Conservation (phyloP, 257 asterid species). For the Haberlea rhodopensis region DNA sequence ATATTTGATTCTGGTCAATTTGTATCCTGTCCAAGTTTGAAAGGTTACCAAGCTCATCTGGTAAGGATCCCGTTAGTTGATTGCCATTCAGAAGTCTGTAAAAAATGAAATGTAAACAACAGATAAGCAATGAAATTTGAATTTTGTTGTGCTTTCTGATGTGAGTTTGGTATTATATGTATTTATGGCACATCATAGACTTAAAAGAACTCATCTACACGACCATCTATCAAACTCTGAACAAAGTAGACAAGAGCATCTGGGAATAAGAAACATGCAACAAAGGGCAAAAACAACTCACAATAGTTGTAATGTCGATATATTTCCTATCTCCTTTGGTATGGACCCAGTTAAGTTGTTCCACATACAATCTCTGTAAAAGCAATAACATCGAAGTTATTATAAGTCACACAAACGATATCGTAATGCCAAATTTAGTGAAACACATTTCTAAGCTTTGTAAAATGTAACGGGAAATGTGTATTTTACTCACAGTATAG, state of each 20-base stretch:
- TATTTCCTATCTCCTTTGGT: conserved; percentile 92
- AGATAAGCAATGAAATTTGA: conserved; percentile 6
- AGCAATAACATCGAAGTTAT: conserved; percentile 16
- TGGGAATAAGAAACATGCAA: conserved; percentile 13
- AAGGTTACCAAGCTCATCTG: conserved; percentile 88
- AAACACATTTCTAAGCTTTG: not conserved
- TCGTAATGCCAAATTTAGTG: conserved; percentile 3
- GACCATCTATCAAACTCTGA: conserved; percentile 12
- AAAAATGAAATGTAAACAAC: conserved; percentile 20
- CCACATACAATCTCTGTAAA: conserved; percentile 92
- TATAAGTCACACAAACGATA: conserved; percentile 22
- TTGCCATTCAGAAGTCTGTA: conserved; percentile 95
- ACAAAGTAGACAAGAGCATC: conserved; percentile 1
- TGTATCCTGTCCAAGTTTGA: conserved; percentile 84
- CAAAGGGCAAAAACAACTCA: conserved; percentile 43
- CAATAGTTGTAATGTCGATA: conserved; percentile 62
- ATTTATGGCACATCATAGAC: not conserved
- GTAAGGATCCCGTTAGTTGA: conserved; percentile 80
- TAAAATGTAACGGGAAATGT: conserved; percentile 7
- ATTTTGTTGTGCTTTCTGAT: conserved; percentile 7
- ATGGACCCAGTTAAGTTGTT: conserved; percentile 71
- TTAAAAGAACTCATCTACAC: too few relatives aligned
- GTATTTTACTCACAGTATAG: conserved; percentile 64
- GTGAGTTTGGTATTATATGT: conserved; percentile 2
- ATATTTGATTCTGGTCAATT: conserved; percentile 82